phyloP scores from a whole-genome alignment of 768 basidiomycete genomes.

The Russula brevipes region DNA sequence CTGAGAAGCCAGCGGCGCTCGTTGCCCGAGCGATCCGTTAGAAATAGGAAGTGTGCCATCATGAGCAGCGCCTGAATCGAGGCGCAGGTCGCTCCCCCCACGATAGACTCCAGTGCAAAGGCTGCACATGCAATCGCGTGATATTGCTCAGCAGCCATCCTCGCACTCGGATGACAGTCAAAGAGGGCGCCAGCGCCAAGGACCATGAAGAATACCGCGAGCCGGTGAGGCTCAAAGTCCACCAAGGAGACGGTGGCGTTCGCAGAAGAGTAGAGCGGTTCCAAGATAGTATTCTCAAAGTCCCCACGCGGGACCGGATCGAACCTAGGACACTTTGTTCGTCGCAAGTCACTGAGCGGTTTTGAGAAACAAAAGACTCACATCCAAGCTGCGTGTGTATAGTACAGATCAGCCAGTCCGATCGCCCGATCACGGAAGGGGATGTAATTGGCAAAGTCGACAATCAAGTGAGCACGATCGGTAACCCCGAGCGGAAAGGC shows the following conservation, averaged over 20 bases:
- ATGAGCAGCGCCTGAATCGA: constrained; percentile 47
- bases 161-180: constrained; percentile 35
- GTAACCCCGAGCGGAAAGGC: constrained; percentile 48
- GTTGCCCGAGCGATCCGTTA: constrained; percentile 39
- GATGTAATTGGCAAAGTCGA: constrained; percentile 38
- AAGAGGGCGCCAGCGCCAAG: constrained; percentile 45
- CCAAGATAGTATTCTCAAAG: constrained; percentile 38
- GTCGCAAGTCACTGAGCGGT: neutral
- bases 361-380: constrained; percentile 30
- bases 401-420: constrained; percentile 41
- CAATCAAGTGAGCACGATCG: constrained; percentile 36
- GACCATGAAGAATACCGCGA: constrained; percentile 50
- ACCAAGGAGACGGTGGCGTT: constrained; percentile 31
- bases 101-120: constrained; percentile 42
- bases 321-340: constrained; percentile 34
- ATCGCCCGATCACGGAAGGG: constrained; percentile 39
- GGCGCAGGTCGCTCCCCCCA: constrained; percentile 41
- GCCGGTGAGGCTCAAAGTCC: constrained; percentile 40
- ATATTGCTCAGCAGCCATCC: constrained; percentile 37
- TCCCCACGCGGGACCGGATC: constrained; percentile 42
- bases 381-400: constrained; percentile 45
- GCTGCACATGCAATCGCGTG: constrained; percentile 46
- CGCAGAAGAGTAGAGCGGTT: constrained; percentile 39
- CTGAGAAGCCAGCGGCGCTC: constrained; percentile 47
- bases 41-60: constrained; percentile 40